Percentiles rank a stretch among this genome's conserved stretches.
Conservation (phyloP, 805 yeast genomes). For the Brettanomyces sp. region DNA sequence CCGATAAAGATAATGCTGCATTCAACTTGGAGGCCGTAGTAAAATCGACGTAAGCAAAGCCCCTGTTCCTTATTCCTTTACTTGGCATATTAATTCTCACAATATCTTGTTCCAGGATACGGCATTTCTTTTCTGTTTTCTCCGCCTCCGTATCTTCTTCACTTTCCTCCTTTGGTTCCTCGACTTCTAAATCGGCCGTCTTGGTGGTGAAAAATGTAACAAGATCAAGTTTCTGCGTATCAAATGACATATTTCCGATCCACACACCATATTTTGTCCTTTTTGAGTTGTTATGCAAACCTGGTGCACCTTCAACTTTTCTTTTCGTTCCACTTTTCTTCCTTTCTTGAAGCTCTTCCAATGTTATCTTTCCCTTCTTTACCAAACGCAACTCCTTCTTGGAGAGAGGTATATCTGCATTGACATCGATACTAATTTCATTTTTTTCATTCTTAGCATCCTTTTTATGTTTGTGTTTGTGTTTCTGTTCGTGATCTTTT, state of each 20-base stretch:
- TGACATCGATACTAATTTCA: slow-evolving; percentile 61
- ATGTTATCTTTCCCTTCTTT: slow-evolving; percentile 64
- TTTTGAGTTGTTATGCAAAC: slow-evolving; percentile 12
- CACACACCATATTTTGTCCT: slow-evolving; percentile 70
- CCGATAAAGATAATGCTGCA: slow-evolving; percentile 60
- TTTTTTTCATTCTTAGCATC: slow-evolving; percentile 31
- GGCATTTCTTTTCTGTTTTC: neutral
- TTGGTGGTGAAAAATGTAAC: slow-evolving; percentile 53
- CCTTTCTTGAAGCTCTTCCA: slow-evolving; percentile 40
- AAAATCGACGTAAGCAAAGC: slow-evolving; percentile 90
- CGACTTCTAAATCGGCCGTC: slow-evolving; percentile 27
- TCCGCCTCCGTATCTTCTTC: neutral
- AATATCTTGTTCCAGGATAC: slow-evolving; percentile 49
- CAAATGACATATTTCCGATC: slow-evolving; percentile 89
- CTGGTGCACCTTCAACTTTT: slow-evolving; percentile 6
- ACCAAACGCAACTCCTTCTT: slow-evolving; percentile 82
- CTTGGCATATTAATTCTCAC: slow-evolving; percentile 75
- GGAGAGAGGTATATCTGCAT: slow-evolving; percentile 72
- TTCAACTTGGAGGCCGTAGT: slow-evolving; percentile 47
- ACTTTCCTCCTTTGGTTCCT: neutral
- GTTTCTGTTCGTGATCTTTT: neutral
- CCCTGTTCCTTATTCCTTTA: slow-evolving; percentile 57
- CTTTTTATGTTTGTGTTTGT: neutral
- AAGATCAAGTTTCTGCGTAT: slow-evolving; percentile 70
- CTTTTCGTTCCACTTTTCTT: slow-evolving; percentile 22